Conservation (phyloP, 306 rosid genomes). For the Purshia tridentata region DNA sequence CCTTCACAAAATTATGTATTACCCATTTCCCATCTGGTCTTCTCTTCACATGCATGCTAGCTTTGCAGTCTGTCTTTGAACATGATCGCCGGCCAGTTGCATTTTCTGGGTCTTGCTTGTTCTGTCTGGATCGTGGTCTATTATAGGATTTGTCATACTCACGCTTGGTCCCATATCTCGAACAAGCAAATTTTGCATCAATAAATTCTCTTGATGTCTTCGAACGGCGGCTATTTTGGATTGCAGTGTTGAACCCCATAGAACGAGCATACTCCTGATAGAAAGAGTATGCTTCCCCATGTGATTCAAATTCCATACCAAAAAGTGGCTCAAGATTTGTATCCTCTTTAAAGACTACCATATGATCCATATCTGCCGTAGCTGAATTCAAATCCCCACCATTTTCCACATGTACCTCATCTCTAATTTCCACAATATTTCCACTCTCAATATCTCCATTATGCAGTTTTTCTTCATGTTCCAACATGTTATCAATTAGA, state of each 20-base stretch:
- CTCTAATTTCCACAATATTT: constrained; percentile 56
- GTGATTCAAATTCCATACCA: constrained; percentile 99
- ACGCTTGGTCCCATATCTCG: constrained; percentile 93
- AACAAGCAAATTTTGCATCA: constrained; percentile 99
- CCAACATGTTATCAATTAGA: constrained; percentile 71
- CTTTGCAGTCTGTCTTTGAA: constrained; percentile 96
- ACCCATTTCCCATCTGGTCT: constrained; percentile 97
- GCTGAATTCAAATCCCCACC: constrained; percentile 83
- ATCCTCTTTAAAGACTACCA: constrained; percentile 78
- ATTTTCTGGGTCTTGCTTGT: constrained; percentile 88
- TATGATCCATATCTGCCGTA: constrained; percentile 54
- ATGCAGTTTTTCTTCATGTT: constrained; percentile 71
- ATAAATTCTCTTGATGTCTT: constrained; percentile 95
- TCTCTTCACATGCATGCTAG: constrained; percentile 99
- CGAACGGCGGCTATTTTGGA: constrained; percentile 97
- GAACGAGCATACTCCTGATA: constrained; percentile 99
- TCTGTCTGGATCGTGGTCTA: constrained; percentile 86
- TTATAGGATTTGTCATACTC: constrained; percentile 88
- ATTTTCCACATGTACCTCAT: constrained; percentile 57
- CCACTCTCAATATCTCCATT: constrained; percentile 67
- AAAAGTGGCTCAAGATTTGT: constrained; percentile 94
- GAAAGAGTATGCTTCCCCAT: constrained; percentile 92
- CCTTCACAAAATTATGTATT: constrained; percentile 91
- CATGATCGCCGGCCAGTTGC: constrained; percentile 90
- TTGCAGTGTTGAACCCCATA: constrained; percentile 96